Evolutionary conservation across 1,139 yeast genomes (phyloP), one percentile per base, ranked within the genome.

Genomic region (Candida sanyaensis): DNA sequence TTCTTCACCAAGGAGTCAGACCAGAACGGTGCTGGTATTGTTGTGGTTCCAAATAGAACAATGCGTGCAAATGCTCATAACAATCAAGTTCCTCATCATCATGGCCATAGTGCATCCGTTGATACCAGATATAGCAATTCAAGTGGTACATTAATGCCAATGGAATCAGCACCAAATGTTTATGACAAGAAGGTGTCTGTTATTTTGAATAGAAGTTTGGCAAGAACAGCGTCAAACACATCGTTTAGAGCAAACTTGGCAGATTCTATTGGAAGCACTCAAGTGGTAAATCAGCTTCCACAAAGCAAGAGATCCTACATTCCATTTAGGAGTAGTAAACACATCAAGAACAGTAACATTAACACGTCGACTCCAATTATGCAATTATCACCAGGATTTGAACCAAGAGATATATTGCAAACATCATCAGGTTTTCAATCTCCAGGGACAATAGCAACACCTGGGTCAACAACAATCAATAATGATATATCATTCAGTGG

Each of bases 181-280:
- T 89, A 86, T 63, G 96, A 85, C 63, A 87, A 84, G 64, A 86
- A 86, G 66, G 96, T 86, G 2, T 85, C 89, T 13, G 81, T 83
- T 12, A 86, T 88, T 47, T 72, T 88, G 60, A 87, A 87, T 61
- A 74, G 87, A 52, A 86, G 91, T 52, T 74, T 88, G 62, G 90
- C 90, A 1, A 70, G 92, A 52, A 84, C 91, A 0, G 84, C 88
- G 17, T 86, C 96, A 1, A 84, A 83, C 43, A 73, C 88, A 1
- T 86, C 95, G 2, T 89, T 88, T 71, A 84, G 85, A 60, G 84
- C 86, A 7, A 80, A 88, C 30, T 71, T 88, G 56, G 91, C 86
- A 0, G 89, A 84, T 54, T 77, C 85, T 2, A 78, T 80, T 55
- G 78, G 75, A 21, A 33, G 44, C 12, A 33, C 33, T 8, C 44